Evolutionary conservation across 306 rosid genomes (phyloP), one percentile per base, ranked within the genome.

Genomic region (Vachellia collinsii): DNA sequence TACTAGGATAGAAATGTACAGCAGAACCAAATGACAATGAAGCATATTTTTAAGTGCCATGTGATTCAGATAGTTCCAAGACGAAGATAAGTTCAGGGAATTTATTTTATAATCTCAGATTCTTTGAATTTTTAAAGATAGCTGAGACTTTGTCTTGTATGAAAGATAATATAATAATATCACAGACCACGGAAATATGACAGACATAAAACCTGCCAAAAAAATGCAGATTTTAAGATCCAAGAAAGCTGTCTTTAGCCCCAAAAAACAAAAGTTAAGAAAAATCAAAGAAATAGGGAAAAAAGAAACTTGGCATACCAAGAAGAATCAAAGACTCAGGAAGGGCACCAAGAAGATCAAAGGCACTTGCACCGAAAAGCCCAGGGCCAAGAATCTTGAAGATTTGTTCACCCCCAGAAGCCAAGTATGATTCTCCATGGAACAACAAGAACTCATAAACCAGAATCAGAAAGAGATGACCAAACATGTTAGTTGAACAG

Each of bases 381-480:
- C 91, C 91, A 75, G 91, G 89, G n/a, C 91, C 91, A 77, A 88
- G 82, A 73, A 86, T 83, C 81, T 85, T 76, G 91, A 88, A 88
- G 59, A 88, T 75, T 29, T 78, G 86, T 8, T 88, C 81, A n/a
- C 84, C 80, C 17, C 91, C 91, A 2, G 69, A 41, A 8, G 83
- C 84, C 81, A 88, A 73, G 36, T 75, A 86, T 43, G 87, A 81
- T 62, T 86, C 91, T 66, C 88, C 91, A 51, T 83, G 89, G 70
- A 85, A 85, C 66, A 88, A 1, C 77, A 86, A 67, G 83, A 75
- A 85, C 64, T 86, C 91, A 36, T 85, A 88, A 38, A 88, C 86
- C 74, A 83, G 78, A 53, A 88, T 81, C 11, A 88, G 82, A 80
- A 83, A 85, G 23, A 88, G 77, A 68, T 81, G 86, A 0, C 91